Conservation (phyloP, 352 stramenopile species). For the Phytophthora nicotianae region DNA sequence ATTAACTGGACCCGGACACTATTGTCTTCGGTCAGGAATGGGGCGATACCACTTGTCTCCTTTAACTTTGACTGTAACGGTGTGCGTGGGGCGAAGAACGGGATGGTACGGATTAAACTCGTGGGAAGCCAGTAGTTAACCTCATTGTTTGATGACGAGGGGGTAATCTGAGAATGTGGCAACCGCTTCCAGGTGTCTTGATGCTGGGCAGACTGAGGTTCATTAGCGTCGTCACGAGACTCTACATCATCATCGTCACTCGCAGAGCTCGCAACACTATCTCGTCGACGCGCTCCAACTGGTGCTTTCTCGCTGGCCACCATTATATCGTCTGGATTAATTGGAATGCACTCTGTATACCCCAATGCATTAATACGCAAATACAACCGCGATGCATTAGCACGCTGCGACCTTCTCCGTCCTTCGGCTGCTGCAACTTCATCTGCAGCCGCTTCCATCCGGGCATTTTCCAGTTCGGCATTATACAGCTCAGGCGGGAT, state of each 20-base stretch:
- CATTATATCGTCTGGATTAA: slow-evolving; percentile 61
- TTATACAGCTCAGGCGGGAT: slow-evolving; percentile 79
- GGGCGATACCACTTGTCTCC: slow-evolving; percentile 70
- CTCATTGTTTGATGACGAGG: slow-evolving; percentile 16
- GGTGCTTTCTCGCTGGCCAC: slow-evolving; percentile 54
- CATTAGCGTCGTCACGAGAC: slow-evolving; percentile 8
- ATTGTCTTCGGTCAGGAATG: slow-evolving; percentile 72
- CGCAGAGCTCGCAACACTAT: slow-evolving; percentile 33
- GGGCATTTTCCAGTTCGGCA: slow-evolving; percentile 49
- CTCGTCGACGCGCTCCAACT: slow-evolving; percentile 39
- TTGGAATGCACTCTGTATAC: slow-evolving; percentile 78
- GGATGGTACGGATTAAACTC: slow-evolving; percentile 77
- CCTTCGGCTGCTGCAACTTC: slow-evolving; percentile 34
- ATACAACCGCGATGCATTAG: slow-evolving; percentile 54
- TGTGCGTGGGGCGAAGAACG: slow-evolving; percentile 79
- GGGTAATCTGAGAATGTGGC: slow-evolving; percentile 9
- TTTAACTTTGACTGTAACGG: slow-evolving; percentile 77
- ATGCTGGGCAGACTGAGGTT: slow-evolving; percentile 17
- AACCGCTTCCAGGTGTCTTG: slow-evolving; percentile 8
- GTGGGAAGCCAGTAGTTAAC: slow-evolving; percentile 79
- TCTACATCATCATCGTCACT: slow-evolving; percentile 43
- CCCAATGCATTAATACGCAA: slow-evolving; percentile 74
- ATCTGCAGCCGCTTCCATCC: slow-evolving; percentile 32
- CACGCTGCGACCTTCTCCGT: slow-evolving; percentile 26
- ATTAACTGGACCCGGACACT: slow-evolving; percentile 82